Evolutionary conservation across 345 rosid genomes (phyloP).

Genomic region (Rhodamnia rubescens): DNA sequence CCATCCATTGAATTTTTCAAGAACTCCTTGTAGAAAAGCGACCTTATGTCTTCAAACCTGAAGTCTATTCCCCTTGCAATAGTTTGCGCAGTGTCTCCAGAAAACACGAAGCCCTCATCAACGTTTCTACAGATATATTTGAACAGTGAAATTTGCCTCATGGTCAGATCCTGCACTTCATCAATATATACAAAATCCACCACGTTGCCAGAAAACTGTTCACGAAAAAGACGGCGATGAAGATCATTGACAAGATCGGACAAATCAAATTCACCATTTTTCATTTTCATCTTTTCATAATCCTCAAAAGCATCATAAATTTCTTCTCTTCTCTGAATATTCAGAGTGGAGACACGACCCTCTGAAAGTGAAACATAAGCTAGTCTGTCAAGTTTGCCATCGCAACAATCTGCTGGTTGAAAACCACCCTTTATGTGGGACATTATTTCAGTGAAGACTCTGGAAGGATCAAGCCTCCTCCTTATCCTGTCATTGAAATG

Average conservation of each 20-base stretch:
- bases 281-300: constrained; percentile 34
- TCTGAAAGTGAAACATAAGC: constrained; percentile 23
- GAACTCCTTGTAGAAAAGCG: constrained; percentile 31
- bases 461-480: constrained; percentile 31
- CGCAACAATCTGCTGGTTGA: constrained; percentile 6
- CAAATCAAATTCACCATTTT: constrained; percentile 35
- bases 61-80: constrained; percentile 37
- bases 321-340: constrained; percentile 5
- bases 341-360: constrained; percentile 25
- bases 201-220: constrained; percentile 11
- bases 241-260: constrained; percentile 49
- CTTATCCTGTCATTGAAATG: constrained; percentile 22
- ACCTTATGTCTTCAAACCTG: constrained; percentile 32
- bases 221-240: not conserved
- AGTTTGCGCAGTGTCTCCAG: constrained; percentile 38
- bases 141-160: constrained; percentile 43
- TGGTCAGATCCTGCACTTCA: constrained; percentile 57
- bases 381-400: constrained; percentile 19
- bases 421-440: constrained; percentile 43
- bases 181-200: constrained; percentile 46
- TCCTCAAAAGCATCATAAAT: constrained; percentile 28
- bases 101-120: constrained; percentile 34
- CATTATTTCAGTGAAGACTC: constrained; percentile 41
- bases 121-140: constrained; percentile 29
- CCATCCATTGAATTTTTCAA: not conserved